A percentile compares a stretch with the other conserved stretches of the same genome.
Conservation (phyloP, 2,329 filamentous ascomycete genomes). For the Fusarium oxysporum region DNA sequence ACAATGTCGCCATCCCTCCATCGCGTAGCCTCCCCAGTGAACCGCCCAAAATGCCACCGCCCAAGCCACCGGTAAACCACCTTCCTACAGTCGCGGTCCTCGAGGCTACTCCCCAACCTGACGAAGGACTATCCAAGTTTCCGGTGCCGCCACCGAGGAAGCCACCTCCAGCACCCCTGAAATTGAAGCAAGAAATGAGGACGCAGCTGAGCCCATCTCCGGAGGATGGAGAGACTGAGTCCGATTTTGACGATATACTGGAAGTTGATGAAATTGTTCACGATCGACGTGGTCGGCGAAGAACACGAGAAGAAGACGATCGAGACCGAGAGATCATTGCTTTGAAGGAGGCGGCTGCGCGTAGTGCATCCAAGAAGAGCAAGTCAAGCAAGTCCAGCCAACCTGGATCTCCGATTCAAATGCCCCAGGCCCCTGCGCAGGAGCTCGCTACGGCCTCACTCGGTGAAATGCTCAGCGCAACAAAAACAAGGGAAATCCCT, state of each 20-base stretch:
- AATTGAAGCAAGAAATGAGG: conserved; percentile 61
- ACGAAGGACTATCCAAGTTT: conserved; percentile 63
- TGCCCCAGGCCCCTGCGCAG: conserved; percentile 51
- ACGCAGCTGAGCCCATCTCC: conserved; percentile 36
- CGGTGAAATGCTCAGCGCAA: conserved; percentile 61
- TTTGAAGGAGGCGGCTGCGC: conserved; percentile 73
- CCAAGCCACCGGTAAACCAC: conserved; percentile 57
- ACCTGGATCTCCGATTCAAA: conserved; percentile 43
- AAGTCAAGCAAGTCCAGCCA: conserved; percentile 63
- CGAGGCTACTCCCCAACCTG: conserved; percentile 58
- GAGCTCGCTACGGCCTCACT: conserved; percentile 62
- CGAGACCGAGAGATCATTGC: conserved; percentile 77
- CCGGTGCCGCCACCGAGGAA: conserved; percentile 77
- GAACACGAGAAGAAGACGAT: conserved; percentile 90
- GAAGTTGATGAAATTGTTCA: conserved; percentile 74
- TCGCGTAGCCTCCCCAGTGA: conserved; percentile 66
- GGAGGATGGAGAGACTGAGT: conserved; percentile 77
- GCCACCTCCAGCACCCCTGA: conserved; percentile 84
- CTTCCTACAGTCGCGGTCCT: conserved; percentile 55
- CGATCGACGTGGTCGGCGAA: conserved; percentile 77
- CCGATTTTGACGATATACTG: conserved; percentile 84
- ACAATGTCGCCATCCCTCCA: conserved; percentile 65
- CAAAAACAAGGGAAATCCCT: conserved; percentile 49
- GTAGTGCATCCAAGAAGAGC: conserved; percentile 80
- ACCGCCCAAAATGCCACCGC: conserved; percentile 65